Percentiles rank a stretch among this genome's conserved stretches.
These are phyloP conservation scores for Raffaelea deltoideospora DNA, from an alignment of 2,329 filamentous ascomycete species.

Conservation along the genomic window DNA sequence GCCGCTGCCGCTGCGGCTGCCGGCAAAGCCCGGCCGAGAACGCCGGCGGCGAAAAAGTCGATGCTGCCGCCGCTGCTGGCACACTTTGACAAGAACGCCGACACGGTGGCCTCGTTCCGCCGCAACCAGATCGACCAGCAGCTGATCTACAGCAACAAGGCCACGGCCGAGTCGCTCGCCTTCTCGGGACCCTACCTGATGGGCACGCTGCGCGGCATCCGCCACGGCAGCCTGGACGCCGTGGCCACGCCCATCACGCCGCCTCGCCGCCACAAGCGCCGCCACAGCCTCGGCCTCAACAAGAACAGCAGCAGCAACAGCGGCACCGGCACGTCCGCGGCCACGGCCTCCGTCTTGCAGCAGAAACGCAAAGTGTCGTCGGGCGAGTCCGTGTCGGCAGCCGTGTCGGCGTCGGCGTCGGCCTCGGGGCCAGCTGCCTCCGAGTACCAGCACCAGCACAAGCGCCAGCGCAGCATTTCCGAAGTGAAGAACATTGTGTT, in stretches of 20 bases:
- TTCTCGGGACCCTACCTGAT: constrained; percentile 45
- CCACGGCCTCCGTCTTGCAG: constrained; percentile 25
- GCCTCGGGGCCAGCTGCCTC: constrained; percentile 21
- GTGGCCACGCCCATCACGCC: constrained; percentile 56
- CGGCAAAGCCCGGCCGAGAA: constrained; percentile 14
- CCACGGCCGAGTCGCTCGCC: constrained; percentile 45
- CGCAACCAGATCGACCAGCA: constrained; percentile 49
- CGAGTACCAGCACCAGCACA: constrained; percentile 28
- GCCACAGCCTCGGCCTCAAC: constrained; percentile 16
- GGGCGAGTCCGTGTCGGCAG: too few relatives aligned
- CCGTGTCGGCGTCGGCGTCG: too few relatives aligned
- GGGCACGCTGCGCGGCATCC: constrained; percentile 46
- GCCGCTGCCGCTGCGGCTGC: background rate
- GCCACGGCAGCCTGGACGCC: constrained; percentile 49
- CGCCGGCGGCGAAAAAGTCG: constrained; percentile 29
- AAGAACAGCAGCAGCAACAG: constrained; percentile 16
- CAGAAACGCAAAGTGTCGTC: constrained; percentile 47
- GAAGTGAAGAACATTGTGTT: constrained; percentile 29
- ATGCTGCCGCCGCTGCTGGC: constrained; percentile 38
- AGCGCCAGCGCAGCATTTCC: constrained; percentile 43
- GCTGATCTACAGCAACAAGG: constrained; percentile 43
- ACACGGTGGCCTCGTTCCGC: constrained; percentile 66
- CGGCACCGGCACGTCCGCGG: constrained; percentile 32
- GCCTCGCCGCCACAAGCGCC: constrained; percentile 38
- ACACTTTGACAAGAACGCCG: constrained; percentile 50